A percentile compares a stretch with the other conserved stretches of the same genome.
These are phyloP conservation scores for Serendipita sp. DNA, from an alignment of 768 basidiomycete genomes.

Conservation along the genomic window DNA sequence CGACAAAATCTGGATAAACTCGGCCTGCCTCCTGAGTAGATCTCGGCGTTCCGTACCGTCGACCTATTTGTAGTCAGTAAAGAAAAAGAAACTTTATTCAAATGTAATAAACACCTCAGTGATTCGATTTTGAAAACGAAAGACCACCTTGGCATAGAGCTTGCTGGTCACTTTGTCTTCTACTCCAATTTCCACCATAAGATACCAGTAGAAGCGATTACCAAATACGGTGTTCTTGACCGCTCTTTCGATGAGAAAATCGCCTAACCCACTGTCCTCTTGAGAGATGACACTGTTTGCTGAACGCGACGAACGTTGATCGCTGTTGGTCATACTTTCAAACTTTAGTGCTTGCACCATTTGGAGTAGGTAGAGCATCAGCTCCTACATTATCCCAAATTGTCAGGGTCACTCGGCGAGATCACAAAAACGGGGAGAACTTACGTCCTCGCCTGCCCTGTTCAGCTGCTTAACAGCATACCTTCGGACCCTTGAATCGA, in stretches of 20 bases:
- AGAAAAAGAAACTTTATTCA: not conserved
- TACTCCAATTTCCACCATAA: slow-evolving; percentile 87
- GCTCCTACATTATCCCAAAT: slow-evolving; percentile 39
- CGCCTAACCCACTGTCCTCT: slow-evolving; percentile 83
- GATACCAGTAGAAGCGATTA: slow-evolving; percentile 91
- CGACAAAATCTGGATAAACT: slow-evolving; percentile 73
- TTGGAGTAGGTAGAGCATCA: slow-evolving; percentile 82
- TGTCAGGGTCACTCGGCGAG: not conserved
- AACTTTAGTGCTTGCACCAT: slow-evolving; percentile 97
- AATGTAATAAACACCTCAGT: slow-evolving; percentile 38
- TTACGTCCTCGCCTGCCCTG: slow-evolving; percentile 86
- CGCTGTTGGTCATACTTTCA: slow-evolving; percentile 56
- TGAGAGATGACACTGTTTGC: slow-evolving; percentile 63
- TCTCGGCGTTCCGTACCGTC: slow-evolving; percentile 72
- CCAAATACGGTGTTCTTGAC: slow-evolving; percentile 73
- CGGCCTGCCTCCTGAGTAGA: slow-evolving; percentile 78
- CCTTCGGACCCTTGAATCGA: slow-evolving; percentile 81
- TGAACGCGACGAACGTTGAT: slow-evolving; percentile 59
- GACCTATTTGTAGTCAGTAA: not conserved
- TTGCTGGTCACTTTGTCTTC: slow-evolving; percentile 77
- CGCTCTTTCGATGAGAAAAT: slow-evolving; percentile 77
- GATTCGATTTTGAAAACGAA: slow-evolving; percentile 77
- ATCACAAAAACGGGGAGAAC: slow-evolving; percentile 13
- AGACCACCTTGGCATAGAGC: slow-evolving; percentile 86
- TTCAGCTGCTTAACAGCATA: slow-evolving; percentile 88